A percentile compares a stretch with the other conserved stretches of the same genome.
Evolutionary conservation across 352 stramenopile species (phyloP).

Genomic region (Pythium aphanidermatum): DNA sequence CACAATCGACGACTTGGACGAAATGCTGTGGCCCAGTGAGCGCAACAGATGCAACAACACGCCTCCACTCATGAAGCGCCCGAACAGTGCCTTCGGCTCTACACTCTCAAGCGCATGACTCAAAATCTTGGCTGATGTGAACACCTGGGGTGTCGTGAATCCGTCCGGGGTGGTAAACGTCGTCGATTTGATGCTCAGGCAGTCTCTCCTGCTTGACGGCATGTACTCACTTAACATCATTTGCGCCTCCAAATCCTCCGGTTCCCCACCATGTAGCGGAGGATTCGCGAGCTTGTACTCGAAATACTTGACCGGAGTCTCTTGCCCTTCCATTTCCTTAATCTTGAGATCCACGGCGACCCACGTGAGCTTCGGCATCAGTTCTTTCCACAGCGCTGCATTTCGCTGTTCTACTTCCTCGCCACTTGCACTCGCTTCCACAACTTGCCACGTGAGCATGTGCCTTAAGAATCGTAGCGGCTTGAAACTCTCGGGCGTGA

Average conservation of each 20-base stretch:
- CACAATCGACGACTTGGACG: conserved; percentile 31
- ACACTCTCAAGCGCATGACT: conserved; percentile 39
- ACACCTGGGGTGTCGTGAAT: conserved; percentile 24
- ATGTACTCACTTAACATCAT: conserved; percentile 38
- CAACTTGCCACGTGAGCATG: conserved; percentile 44
- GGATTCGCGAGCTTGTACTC: conserved; percentile 47
- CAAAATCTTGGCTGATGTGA: conserved; percentile 56
- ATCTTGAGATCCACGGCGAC: conserved; percentile 68
- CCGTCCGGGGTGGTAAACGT: conserved; percentile 29
- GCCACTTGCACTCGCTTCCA: conserved; percentile 5
- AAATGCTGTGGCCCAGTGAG: conserved; percentile 39
- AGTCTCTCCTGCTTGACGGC: conserved; percentile 31
- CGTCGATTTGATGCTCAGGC: conserved; percentile 51
- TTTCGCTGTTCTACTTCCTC: conserved; percentile 25
- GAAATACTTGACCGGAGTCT: conserved; percentile 62
- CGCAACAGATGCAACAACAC: conserved; percentile 45
- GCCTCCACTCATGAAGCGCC: conserved; percentile 45
- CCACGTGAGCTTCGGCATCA: conserved; percentile 59
- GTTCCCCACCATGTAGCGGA: conserved; percentile 19
- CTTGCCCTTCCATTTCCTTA: conserved; percentile 68
- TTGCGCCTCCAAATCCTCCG: conserved; percentile 40
- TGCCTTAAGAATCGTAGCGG: conserved; percentile 39
- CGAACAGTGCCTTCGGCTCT: conserved; percentile 60
- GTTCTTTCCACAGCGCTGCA: conserved; percentile 33
- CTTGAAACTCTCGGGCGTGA: conserved; percentile 35